phyloP scores from a whole-genome alignment of 495 filamentous ascomycete species.

The Acidiella bohemica region DNA sequence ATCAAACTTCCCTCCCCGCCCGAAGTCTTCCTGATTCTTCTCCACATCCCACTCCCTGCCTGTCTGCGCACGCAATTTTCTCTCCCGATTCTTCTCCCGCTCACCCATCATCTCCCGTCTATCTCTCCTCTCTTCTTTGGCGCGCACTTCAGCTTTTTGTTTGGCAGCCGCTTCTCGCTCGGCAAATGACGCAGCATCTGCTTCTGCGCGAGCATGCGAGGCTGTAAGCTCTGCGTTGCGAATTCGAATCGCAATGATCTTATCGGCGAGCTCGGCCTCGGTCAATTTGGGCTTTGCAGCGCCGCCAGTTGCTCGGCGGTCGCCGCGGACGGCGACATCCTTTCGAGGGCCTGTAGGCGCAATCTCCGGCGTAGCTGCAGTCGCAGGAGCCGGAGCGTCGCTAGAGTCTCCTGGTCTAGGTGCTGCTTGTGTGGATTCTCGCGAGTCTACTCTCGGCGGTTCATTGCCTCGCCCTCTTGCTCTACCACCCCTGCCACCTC shows the following conservation, averaged over 20 bases:
- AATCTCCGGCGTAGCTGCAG: constrained; percentile 6
- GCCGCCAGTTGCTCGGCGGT: constrained; percentile 55
- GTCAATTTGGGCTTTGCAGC: constrained; percentile 50
- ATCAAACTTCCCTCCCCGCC: constrained; percentile 9
- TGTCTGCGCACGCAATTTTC: constrained; percentile 52
- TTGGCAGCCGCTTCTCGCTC: constrained; percentile 47
- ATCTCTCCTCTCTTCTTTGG: constrained; percentile 42
- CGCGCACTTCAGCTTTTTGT: constrained; percentile 30
- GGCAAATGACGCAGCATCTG: constrained; percentile 52
- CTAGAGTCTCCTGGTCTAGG: no score
- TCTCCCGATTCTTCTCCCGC: constrained; percentile 53
- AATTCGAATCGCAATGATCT: constrained; percentile 45
- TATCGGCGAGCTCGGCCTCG: constrained; percentile 49
- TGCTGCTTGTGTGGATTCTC: not conserved
- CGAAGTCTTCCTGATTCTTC: constrained; percentile 51
- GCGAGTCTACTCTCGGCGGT: not conserved
- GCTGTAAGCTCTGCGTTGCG: constrained; percentile 44
- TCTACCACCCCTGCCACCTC: constrained; percentile 15
- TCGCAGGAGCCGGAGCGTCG: not conserved
- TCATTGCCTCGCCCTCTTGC: constrained; percentile 19
- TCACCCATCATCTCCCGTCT: constrained; percentile 53
- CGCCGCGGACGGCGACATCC: constrained; percentile 45
- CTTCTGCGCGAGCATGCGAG: constrained; percentile 52
- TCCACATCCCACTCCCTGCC: constrained; percentile 67
- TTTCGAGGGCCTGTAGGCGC: constrained; percentile 11